phyloP scores from a whole-genome alignment of 306 rosid genomes.

The Medicago lupulina region DNA sequence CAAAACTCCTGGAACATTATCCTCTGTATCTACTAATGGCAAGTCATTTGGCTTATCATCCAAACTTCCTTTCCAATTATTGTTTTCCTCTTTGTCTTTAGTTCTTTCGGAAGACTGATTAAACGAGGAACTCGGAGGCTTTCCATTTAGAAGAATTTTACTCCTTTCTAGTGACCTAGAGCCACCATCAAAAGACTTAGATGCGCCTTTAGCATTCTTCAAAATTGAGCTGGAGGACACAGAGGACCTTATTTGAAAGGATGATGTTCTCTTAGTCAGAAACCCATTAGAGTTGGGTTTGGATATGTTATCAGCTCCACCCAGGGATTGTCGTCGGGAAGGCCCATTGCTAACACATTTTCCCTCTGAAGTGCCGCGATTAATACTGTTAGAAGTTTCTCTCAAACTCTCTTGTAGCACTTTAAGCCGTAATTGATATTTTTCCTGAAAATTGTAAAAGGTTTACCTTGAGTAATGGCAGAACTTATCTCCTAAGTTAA shows the following conservation, averaged over 20 bases:
- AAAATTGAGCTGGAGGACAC: conserved; percentile 80
- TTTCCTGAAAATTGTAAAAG: conserved; percentile 68
- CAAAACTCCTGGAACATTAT: conserved; percentile 83
- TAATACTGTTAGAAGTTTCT: conserved; percentile 71
- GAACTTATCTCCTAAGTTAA: conserved; percentile 49
- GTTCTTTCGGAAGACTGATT: conserved; percentile 81
- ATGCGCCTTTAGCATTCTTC: conserved; percentile 95
- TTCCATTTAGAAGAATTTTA: conserved; percentile 79
- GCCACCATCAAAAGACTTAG: conserved; percentile 99
- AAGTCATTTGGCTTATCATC: conserved; percentile 83
- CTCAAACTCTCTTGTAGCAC: conserved; percentile 96
- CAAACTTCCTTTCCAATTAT: conserved; percentile 74
- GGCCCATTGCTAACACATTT: conserved; percentile 83
- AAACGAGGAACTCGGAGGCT: conserved; percentile 68
- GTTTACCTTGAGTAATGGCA: conserved; percentile 49
- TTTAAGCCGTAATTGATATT: conserved; percentile 86
- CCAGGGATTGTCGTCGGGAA: conserved; percentile 96
- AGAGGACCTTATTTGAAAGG: conserved; percentile 76
- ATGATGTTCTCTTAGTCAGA: conserved; percentile 77
- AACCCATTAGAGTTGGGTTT: conserved; percentile 84
- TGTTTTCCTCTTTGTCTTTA: conserved; percentile 60
- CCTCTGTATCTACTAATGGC: conserved; percentile 67
- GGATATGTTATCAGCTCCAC: conserved; percentile 89
- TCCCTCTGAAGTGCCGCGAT: conserved; percentile 80
- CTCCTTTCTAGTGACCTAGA: conserved; percentile 92